Base-by-base conservation (phyloP, 1,139 yeast species). In the Pichia sp. region DNA sequence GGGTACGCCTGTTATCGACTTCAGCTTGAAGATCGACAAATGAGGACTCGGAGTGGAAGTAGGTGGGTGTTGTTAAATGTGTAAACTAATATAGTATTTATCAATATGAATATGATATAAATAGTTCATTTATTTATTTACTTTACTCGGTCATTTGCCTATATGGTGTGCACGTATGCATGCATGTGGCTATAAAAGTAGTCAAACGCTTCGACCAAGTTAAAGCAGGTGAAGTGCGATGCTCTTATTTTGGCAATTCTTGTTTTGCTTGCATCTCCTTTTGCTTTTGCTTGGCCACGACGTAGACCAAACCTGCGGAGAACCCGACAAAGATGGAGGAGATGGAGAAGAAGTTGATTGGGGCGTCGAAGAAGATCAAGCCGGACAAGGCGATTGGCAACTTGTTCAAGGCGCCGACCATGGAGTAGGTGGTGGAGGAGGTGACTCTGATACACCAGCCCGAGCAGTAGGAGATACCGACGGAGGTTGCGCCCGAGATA, bases 401-500 rank as follows among this genome's bases (percentile, higher is more conserved):
- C 78, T 95, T 95, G 82, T 93, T 93, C 73, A 93, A 83, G 54
- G 99, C 99, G 70, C 99, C 99, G 61, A 93, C 98, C 99, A 93
- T 93, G 53, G 97, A 89, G 76, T 93, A 93, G 55, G 99, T 93
- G 57, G 99, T 93, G 38, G 98, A 91, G 20, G 97, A 90, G 48
- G 99, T 95, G 61, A 92, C 98, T 77, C 99, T 89, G 60, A 93
- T 96, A 82, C 99, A 93, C 99, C 99, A 93, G 59, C 97, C 99
- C 34, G 98, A 90, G 73, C 97, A 90, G 80, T 95, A 93, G 49
- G 98, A 91, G 70, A 95, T 93, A 74, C 96, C 97, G 56, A 93
- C 95, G 38, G 98, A 87, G 46, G 96, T 87, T 63, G 88, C 80
- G 71, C 99, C 99, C 48, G 97, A 88, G 67, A 92, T 80, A 61